Conservation (phyloP, 495 filamentous ascomycete genomes). For the Sordaria brevicollis region DNA sequence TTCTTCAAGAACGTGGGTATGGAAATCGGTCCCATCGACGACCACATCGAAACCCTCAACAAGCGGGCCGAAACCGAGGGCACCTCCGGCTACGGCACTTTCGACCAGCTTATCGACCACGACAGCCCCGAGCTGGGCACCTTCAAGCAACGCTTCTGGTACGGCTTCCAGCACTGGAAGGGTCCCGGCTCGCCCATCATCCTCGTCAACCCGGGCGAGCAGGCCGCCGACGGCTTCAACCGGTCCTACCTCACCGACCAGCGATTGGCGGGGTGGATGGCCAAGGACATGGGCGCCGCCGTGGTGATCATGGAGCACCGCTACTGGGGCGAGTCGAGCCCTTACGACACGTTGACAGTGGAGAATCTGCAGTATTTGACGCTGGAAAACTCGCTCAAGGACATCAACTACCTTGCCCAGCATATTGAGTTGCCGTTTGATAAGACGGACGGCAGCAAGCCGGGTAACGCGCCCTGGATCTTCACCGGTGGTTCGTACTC, state of each 20-base stretch:
- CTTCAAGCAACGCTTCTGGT: slow-evolving; percentile 27
- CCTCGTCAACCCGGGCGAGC: slow-evolving; percentile 47
- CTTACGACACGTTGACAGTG: slow-evolving; percentile 42
- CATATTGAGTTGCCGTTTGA: slow-evolving; percentile 50
- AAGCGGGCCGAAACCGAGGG: slow-evolving; percentile 11
- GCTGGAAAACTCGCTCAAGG: slow-evolving; percentile 50
- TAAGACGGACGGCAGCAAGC: slow-evolving; percentile 38
- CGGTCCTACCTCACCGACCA: slow-evolving; percentile 26
- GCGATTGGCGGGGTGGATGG: slow-evolving; percentile 38
- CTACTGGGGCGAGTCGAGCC: slow-evolving; percentile 54
- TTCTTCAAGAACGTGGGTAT: slow-evolving; percentile 7
- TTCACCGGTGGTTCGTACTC: slow-evolving; percentile 55
- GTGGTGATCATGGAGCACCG: slow-evolving; percentile 50
- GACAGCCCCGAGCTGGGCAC: slow-evolving; percentile 19
- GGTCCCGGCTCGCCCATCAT: slow-evolving; percentile 29
- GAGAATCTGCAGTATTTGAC: slow-evolving; percentile 53
- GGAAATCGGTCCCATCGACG: slow-evolving; percentile 18
- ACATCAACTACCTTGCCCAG: slow-evolving; percentile 53
- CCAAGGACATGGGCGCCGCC: slow-evolving; percentile 45
- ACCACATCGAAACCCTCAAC: slow-evolving; percentile 2
- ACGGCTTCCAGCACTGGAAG: slow-evolving; percentile 18
- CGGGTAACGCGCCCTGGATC: slow-evolving; percentile 50
- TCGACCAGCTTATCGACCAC: slow-evolving; percentile 27
- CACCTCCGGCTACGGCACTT: slow-evolving; percentile 21
- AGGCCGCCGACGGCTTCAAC: slow-evolving; percentile 38